These are phyloP conservation scores for Ganoderma boninense DNA, from an alignment of 1,284 basidiomycete species.

Conservation along the genomic window DNA sequence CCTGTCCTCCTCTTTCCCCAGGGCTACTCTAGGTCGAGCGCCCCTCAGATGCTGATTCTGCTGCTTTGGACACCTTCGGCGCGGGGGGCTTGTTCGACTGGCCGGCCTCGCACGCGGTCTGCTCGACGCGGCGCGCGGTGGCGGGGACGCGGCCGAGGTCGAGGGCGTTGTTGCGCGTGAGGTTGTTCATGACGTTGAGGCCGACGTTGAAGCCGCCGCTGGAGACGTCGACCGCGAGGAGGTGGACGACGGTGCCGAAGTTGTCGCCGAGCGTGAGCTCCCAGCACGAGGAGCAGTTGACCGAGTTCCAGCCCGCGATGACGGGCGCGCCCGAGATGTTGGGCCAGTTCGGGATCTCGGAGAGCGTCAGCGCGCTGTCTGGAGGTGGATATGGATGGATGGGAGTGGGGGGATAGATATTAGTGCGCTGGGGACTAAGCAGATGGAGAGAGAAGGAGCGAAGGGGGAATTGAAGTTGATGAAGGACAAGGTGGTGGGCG, in stretches of 20 bases:
- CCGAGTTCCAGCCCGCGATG: constrained; percentile 51
- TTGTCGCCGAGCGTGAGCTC: constrained; percentile 42
- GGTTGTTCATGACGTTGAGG: constrained; percentile 32
- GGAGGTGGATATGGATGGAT: neutral
- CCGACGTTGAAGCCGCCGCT: constrained; percentile 45
- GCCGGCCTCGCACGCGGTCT: constrained; percentile 12
- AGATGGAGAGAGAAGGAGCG: neutral
- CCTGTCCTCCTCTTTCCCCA: neutral
- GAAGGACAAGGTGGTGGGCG: no score
- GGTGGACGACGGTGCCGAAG: constrained; percentile 43
- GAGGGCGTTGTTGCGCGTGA: constrained; percentile 31
- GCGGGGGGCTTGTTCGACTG: neutral
- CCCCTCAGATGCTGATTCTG: no score
- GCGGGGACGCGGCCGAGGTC: constrained; percentile 31
- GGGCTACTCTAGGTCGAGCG: neutral
- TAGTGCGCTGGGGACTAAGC: neutral
- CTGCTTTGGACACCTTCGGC: neutral
- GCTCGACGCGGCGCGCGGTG: constrained; percentile 25
- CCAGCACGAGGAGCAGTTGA: constrained; percentile 57
- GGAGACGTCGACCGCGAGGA: constrained; percentile 53
- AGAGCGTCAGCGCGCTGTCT: constrained; percentile 52
- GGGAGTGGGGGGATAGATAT: no score
- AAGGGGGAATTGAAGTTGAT: no score
- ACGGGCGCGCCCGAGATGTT: constrained; percentile 55
- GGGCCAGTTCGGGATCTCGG: constrained; percentile 57